phyloP scores from a whole-genome alignment of 2,329 filamentous ascomycete genomes.

The Domatiomyces globalis region DNA sequence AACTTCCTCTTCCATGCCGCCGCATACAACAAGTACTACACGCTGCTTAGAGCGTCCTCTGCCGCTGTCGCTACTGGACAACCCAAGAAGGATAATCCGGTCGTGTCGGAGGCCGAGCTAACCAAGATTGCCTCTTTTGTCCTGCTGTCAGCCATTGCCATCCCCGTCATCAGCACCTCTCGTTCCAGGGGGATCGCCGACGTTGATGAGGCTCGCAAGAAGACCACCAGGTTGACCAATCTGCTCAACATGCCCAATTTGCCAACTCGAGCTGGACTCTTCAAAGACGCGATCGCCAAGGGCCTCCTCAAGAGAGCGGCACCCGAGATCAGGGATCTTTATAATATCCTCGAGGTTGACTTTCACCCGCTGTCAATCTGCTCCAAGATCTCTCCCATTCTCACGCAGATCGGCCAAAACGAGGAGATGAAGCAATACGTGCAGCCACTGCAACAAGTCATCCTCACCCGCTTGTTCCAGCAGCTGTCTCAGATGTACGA shows the following conservation, averaged over 20 bases:
- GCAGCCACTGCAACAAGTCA: constrained; percentile 89
- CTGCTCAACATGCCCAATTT: constrained; percentile 83
- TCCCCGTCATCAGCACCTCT: constrained; percentile 96
- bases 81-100: constrained; percentile 87
- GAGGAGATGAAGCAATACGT: constrained; percentile 97
- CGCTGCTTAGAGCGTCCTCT: constrained; percentile 80
- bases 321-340: constrained; percentile 89
- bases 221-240: constrained; percentile 94
- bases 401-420: constrained; percentile 83
- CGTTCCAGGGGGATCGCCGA: constrained; percentile 92
- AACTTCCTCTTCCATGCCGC: constrained; percentile 99
- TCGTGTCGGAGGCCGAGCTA: constrained; percentile 75
- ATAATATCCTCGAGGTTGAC: constrained; percentile 97
- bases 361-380: constrained; percentile 98
- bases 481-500: constrained; percentile 98
- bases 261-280: constrained; percentile 76
- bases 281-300: constrained; percentile 93
- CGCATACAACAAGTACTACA: constrained; percentile 95
- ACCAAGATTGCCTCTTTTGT: constrained; percentile 94
- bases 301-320: constrained; percentile 81
- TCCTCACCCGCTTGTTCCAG: constrained; percentile 94
- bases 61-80: constrained; percentile 69
- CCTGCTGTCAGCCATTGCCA: constrained; percentile 84
- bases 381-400: constrained; percentile 95
- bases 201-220: constrained; percentile 92